A percentile compares a stretch with the other conserved stretches of the same genome.
Conservation (phyloP, 2,329 filamentous ascomycete species). For the Penicillium crustosum region DNA sequence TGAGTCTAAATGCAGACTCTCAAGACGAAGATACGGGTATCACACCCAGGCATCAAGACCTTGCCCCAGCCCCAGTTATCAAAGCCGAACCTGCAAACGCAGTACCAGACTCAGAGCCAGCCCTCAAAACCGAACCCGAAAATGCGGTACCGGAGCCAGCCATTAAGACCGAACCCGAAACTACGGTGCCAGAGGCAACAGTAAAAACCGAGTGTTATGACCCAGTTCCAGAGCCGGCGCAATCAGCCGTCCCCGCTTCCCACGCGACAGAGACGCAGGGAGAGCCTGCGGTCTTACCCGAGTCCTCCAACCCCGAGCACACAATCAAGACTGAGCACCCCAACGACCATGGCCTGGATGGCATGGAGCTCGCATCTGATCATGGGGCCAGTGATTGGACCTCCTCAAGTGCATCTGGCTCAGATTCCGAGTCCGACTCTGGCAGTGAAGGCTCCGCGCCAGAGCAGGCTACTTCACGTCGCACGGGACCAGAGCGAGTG, state of each 20-base stretch:
- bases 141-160: background rate
- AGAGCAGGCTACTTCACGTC: conserved; percentile 44
- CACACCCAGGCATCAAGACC: background rate
- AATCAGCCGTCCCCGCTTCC: background rate
- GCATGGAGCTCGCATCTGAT: conserved; percentile 18
- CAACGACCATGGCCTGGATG: conserved; percentile 7
- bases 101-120: background rate
- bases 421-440: conserved; percentile 22
- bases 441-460: conserved; percentile 40
- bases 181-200: background rate
- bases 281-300: background rate
- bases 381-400: conserved; percentile 38
- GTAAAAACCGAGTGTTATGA: background rate
- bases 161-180: background rate
- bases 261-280: background rate
- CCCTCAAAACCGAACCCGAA: background rate
- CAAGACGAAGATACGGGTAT: background rate
- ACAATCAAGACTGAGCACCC: background rate
- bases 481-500: conserved; percentile 41
- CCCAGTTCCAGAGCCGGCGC: background rate
- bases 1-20: conserved; percentile 8
- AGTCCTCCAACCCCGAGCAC: background rate
- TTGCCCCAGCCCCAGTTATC: background rate
- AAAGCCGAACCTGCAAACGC: background rate
- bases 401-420: conserved; percentile 39